These are phyloP conservation scores for Emiliania huxleyi DNA, from an alignment of 78 protist species.

Conservation along the genomic window DNA sequence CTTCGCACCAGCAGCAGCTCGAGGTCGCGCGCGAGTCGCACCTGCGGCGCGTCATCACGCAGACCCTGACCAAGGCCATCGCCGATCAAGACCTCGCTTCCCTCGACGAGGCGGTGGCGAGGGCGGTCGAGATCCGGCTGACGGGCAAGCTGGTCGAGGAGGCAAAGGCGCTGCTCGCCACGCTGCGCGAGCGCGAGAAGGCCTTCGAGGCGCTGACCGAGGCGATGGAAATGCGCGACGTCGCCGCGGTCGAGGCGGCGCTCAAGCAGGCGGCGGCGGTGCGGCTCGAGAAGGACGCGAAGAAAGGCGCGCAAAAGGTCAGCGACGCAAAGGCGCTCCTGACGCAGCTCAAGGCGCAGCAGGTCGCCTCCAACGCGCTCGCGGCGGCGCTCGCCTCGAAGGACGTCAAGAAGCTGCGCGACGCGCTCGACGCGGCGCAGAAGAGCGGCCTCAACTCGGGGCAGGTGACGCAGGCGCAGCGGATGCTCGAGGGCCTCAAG, in stretches of 20 bases:
- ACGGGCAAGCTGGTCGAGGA: not conserved
- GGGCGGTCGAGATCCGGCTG: not conserved
- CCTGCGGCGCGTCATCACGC: not conserved
- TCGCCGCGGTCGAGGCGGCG: not conserved
- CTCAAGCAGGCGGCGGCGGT: not conserved
- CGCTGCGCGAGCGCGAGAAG: not conserved
- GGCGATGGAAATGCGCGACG: not conserved
- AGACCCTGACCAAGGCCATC: not conserved
- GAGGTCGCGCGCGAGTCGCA: slow-evolving; percentile 4
- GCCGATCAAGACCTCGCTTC: not conserved
- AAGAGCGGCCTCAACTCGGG: not conserved
- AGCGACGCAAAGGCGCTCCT: not conserved
- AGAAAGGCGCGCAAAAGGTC: not conserved
- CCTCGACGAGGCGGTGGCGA: not conserved
- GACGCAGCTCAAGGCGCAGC: not conserved
- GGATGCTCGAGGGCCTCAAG: not conserved
- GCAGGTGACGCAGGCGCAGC: not conserved
- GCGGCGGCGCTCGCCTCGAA: not conserved
- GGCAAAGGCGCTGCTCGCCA: not conserved
- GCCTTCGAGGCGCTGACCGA: not conserved
- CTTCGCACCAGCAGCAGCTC: not conserved
- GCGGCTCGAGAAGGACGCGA: not conserved
- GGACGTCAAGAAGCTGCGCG: not conserved
- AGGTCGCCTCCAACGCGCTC: not conserved
- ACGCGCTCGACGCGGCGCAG: not conserved